Conservation (phyloP, 2,329 filamentous ascomycete species). For the Epichloe gansuensis region DNA sequence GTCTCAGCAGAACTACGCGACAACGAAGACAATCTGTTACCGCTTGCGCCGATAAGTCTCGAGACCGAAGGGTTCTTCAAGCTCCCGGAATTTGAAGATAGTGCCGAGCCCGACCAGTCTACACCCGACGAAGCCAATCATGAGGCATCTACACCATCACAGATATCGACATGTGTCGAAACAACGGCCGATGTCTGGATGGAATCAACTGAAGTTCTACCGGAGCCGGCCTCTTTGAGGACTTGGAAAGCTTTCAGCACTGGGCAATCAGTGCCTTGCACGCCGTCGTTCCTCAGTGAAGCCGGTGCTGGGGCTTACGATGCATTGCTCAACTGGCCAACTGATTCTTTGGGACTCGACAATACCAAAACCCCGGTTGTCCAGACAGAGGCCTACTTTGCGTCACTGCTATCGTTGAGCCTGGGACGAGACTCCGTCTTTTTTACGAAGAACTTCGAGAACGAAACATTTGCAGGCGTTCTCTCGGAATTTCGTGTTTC, state of each 20-base stretch:
- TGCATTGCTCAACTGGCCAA: slow-evolving; percentile 35
- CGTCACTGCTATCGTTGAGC: slow-evolving; percentile 51
- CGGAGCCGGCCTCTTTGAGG: slow-evolving; percentile 32
- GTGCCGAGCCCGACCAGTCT: slow-evolving; percentile 1
- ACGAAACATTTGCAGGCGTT: slow-evolving; percentile 37
- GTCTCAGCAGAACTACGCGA: not conserved
- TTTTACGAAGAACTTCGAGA: slow-evolving; percentile 46
- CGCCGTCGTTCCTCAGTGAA: slow-evolving; percentile 52
- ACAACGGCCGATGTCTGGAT: slow-evolving; percentile 31
- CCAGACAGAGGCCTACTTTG: slow-evolving; percentile 34
- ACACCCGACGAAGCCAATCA: not conserved
- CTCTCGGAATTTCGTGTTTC: slow-evolving; percentile 37
- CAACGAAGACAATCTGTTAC: slow-evolving; percentile 5
- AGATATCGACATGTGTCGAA: slow-evolving; percentile 7
- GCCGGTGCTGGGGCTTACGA: slow-evolving; percentile 54
- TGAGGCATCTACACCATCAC: not conserved
- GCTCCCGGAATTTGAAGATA: slow-evolving; percentile 3
- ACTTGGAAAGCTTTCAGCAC: slow-evolving; percentile 60
- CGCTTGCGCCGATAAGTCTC: slow-evolving; percentile 11
- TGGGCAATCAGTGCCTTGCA: slow-evolving; percentile 21
- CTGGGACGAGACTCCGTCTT: slow-evolving; percentile 61
- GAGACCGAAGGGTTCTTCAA: slow-evolving; percentile 21
- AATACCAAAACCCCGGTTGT: slow-evolving; percentile 30
- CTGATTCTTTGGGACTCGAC: slow-evolving; percentile 26
- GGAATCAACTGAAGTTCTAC: slow-evolving; percentile 19